Base-by-base conservation (phyloP, 1,139 yeast species). In the Protomyces arabidopsidicola region DNA sequence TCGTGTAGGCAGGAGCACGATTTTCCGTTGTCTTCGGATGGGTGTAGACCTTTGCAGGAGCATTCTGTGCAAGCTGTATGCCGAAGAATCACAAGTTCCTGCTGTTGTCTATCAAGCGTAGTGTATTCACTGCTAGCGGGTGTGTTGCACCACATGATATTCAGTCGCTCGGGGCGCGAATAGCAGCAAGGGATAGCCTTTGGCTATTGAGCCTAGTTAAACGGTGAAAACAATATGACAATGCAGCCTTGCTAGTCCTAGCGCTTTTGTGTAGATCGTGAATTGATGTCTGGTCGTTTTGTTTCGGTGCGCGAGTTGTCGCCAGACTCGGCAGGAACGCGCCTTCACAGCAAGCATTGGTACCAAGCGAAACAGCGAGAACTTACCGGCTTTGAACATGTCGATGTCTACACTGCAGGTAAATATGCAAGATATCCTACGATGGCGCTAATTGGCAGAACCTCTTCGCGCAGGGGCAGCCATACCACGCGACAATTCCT, bases 401-500 rank as follows among this genome's bases (percentile, higher is more conserved):
- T 36, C 31, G 20, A 16, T 31, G 39, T 9, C 42, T 18, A 51
- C 48, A 39, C 36, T 16, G 31, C 14, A 48, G 38, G 35, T 24
- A 62, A 12, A 16, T 24, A 24, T 3, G 34, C 8, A 9, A 8
- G 20, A 35, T 8, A 20, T 12, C n/a, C n/a, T 14, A 34, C 5
- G 18, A 10, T 1, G 2, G 22, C 20, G 12, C 12, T 42, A 5
- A n/a, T 42, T 2, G 1, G 8, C 31, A 42, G 48, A 24, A 42
- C 14, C 48, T 34, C 60, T 24, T 67, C 65, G 66, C 42, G 38
- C 10, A 48, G 48, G 50, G 69, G 63, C 2, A 53, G 61, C 22
- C 61, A 65, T 27, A 66, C 64, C 45, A 27, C 27, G 39, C 66
- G 68, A 35, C 45, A 52, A 36, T 45, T 66, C 45, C 39, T 65